Evolutionary conservation across 2,329 filamentous ascomycete genomes (phyloP), one percentile per base, ranked within the genome.

Genomic region (Ophiostoma ulmi): DNA sequence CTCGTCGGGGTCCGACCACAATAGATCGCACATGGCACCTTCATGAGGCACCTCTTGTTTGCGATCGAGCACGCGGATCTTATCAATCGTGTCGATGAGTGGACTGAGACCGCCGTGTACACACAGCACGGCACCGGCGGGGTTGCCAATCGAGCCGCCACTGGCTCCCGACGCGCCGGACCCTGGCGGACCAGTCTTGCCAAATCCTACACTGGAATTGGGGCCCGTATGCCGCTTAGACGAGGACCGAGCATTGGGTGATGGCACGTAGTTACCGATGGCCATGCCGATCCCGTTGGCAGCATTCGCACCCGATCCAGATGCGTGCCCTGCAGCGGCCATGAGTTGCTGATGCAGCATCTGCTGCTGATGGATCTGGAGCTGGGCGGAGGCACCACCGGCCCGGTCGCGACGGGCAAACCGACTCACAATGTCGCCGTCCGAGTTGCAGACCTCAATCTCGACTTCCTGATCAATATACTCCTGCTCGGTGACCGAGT

Each of bases 1-100:
- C 76, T 99, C 95, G 79, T 99, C 95, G 0, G 95, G 95, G 77
- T 99, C 95, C 0, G 93, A 97, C 95, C 95, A 99, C 2, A 99
- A 86, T 0, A 99, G 85, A 80, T 99, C 95, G 80, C 95, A 99
- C 95, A 99, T 99, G 78, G 95, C 93, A 70, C 95, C 95, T 82
- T 99, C 95, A 78, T 99, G 95, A 0, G 95, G 95, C 0, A 99
- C 95, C 81, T 99, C 95, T 81, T 99, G 95, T 80, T 98, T 98
- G 73, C 94, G 89, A 79, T 99, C 96, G 31, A 99, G 87, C 17
- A 98, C 84, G 31, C 95, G 88, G 78, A 99, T 99, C 81, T 97
- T 97, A 79, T 99, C 94, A 66, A 99, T 91, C 35, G 89, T 92
- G 78, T 98, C 94, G 72, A 99, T 92, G 13, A 97, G 84, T 1